Conservation (phyloP, 148 eudicot species). For the Simmondsia chinensis region DNA sequence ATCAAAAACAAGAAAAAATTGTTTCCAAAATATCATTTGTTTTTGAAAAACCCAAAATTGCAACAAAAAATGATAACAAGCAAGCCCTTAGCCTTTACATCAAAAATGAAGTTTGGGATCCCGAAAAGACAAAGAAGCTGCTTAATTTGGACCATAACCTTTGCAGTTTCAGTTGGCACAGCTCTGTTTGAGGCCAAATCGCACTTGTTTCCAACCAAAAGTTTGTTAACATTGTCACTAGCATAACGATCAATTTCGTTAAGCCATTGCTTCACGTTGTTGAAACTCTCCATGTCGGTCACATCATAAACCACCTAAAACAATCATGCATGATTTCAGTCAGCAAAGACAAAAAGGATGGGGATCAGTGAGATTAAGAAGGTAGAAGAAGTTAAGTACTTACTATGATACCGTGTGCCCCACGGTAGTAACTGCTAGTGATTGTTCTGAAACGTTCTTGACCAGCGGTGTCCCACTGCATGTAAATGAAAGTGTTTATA, state of each 20-base stretch:
- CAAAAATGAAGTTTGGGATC: too few relatives aligned
- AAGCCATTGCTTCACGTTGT: conserved; percentile 71
- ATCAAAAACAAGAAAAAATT: too few relatives aligned
- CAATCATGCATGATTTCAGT: background rate
- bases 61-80: too few relatives aligned
- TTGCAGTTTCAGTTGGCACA: conserved; percentile 54
- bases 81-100: too few relatives aligned
- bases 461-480: conserved; percentile 50
- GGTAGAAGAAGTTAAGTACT: conserved; percentile 7
- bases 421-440: conserved; percentile 48
- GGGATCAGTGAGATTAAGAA: background rate
- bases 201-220: conserved; percentile 70
- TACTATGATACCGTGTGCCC: conserved; percentile 48
- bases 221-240: conserved; percentile 66
- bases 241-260: conserved; percentile 74
- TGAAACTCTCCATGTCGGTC: conserved; percentile 69
- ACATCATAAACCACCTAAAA: conserved; percentile 76
- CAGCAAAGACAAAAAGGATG: conserved; percentile 7
- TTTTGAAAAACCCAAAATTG: too few relatives aligned
- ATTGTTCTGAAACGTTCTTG: conserved; percentile 50
- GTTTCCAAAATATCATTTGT: too few relatives aligned
- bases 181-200: conserved; percentile 62
- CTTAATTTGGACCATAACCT: conserved; percentile 35
- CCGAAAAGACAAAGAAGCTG: background rate
- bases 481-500: background rate